Base-by-base conservation (phyloP, 805 yeast species). In the Metschnikowia borealis region DNA sequence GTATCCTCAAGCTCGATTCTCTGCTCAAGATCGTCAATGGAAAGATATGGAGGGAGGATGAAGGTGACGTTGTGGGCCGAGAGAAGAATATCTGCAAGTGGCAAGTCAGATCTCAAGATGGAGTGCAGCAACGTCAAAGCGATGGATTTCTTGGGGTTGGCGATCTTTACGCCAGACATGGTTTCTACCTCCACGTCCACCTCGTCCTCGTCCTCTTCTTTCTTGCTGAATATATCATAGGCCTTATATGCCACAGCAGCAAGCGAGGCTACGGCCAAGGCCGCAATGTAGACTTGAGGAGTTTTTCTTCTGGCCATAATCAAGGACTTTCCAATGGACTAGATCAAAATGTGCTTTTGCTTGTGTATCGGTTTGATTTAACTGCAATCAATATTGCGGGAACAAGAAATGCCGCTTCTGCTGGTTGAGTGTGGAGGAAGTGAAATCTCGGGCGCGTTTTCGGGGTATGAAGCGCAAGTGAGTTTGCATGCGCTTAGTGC, bases 61-160 rank as follows among this genome's bases (percentile, higher is more conserved):
- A 73, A 73, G 6, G 74, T 69, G 36, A 73, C 71, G 54, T 73
- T 73, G 31, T 69, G 73, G 2, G 68, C 58, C 31, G 65, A 68
- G 48, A 64, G 50, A 41, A 73, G 60, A 15, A 73, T 71, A 18
- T 73, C 75, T 49, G 67, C 60, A 47, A 73, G 62, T 2, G 77
- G 77, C 26, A 72, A 58, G 44, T 63, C 58, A 43, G 69, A 62
- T 47, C 62, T 65, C 51, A 73, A 58, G n/a, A 73, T 69, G 29
- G 74, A 67, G 46, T 71, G 71, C 42, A 74, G 71, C 40, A 73
- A 65, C 7, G 78, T 73, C 54, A 73, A 62, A 5, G 74, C 77
- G 33, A 73, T 69, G 18, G 68, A 60, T 53, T 71, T 70, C 48
- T 61, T 61, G 26, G 65, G 58, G 52, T 67, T 69, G 36, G 50